A percentile compares a stretch with the other conserved stretches of the same genome.
These are phyloP conservation scores for Perkinsus olseni DNA, from an alignment of 169 alveolate species.

Conservation along the genomic window DNA sequence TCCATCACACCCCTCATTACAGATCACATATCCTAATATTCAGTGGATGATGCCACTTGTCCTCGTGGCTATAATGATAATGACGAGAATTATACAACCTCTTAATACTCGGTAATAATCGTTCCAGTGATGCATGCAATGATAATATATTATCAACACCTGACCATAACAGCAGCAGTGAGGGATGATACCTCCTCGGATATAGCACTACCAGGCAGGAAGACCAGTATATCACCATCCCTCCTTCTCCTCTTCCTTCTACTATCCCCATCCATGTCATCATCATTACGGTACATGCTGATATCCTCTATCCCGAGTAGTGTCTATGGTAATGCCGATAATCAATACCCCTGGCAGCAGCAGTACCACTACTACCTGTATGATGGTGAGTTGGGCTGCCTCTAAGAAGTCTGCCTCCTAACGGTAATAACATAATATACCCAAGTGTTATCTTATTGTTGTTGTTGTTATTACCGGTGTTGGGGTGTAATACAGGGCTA, in stretches of 20 bases:
- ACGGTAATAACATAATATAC: not conserved
- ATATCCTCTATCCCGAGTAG: not conserved
- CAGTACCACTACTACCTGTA: not conserved
- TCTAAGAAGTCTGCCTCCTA: not conserved
- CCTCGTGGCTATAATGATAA: not conserved
- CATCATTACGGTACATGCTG: no score
- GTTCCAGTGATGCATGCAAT: not conserved
- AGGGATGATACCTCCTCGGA: not conserved
- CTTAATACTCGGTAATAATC: not conserved
- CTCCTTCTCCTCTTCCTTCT: not conserved
- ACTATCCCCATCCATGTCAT: not conserved
- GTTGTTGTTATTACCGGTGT: not conserved
- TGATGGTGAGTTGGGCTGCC: not conserved
- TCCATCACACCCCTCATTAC: no score
- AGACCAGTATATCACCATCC: not conserved
- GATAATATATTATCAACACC: not conserved
- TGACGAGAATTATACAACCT: not conserved
- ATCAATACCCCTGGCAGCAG: not conserved
- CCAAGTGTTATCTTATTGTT: not conserved
- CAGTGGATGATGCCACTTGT: no score
- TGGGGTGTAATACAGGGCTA: not conserved
- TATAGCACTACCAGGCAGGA: not conserved
- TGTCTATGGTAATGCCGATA: no score
- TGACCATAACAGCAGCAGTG: not conserved
- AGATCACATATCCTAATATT: not conserved